These are phyloP conservation scores for Citrus sp. DNA, from an alignment of 345 rosid genomes.

Conservation along the genomic window DNA sequence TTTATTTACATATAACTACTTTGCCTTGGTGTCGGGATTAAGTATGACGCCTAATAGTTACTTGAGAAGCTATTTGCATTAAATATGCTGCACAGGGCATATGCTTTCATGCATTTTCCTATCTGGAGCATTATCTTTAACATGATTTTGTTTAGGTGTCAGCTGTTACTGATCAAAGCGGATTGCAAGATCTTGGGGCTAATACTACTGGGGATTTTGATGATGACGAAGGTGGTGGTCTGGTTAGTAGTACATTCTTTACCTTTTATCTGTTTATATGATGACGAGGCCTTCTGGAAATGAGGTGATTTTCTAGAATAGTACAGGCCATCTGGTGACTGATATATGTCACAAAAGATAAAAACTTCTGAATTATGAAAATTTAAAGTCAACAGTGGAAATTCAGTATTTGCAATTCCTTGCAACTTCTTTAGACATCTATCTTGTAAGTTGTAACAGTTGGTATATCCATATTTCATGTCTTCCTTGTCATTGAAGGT, in stretches of 20 bases:
- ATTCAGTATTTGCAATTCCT: background rate
- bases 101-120: background rate
- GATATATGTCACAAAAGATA: background rate
- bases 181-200: conserved; percentile 62
- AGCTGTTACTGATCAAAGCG: conserved; percentile 85
- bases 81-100: background rate
- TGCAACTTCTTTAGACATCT: background rate
- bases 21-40: background rate
- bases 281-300: background rate
- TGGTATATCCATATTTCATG: background rate
- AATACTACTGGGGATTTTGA: conserved; percentile 92
- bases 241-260: conserved; percentile 52
- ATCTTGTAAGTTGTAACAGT: background rate
- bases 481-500: background rate
- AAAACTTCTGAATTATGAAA: background rate
- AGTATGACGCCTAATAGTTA: background rate
- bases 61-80: background rate
- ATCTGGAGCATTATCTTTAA: background rate
- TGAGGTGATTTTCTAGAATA: background rate
- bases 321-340: background rate
- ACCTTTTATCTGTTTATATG: background rate
- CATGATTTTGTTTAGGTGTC: conserved; percentile 53
- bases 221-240: conserved; percentile 96
- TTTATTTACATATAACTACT: background rate
- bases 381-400: background rate